Evolutionary conservation across 192 early-diverging fungal genomes (phyloP).

Genomic region (Umbelopsis ramanniana): DNA sequence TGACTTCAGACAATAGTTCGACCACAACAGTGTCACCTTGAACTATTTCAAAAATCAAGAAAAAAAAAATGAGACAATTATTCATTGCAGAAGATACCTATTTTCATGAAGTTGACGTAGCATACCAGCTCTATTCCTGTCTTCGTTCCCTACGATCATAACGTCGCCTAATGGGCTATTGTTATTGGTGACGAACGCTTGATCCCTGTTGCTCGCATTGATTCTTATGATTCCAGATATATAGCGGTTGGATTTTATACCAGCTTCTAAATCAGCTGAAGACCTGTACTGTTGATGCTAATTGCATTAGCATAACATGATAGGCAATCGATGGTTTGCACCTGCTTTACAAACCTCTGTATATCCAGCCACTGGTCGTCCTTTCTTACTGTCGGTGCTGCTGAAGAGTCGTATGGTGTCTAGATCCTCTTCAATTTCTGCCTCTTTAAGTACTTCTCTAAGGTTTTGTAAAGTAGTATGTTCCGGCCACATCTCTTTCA

Average conservation of each 20-base stretch:
- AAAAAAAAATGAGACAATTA: not conserved
- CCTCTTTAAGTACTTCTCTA: conserved; percentile 51
- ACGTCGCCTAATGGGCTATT: conserved; percentile 53
- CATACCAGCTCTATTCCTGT: conserved; percentile 54
- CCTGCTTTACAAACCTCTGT: conserved; percentile 28
- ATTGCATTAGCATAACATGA: not conserved
- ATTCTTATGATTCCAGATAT: conserved; percentile 50
- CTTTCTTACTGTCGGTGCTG: not conserved
- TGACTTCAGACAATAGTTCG: conserved; percentile 51
- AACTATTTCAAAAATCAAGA: conserved; percentile 40
- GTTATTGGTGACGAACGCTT: conserved; percentile 50
- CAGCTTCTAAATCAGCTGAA: conserved; percentile 52
- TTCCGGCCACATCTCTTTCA: conserved; percentile 41
- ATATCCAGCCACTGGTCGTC: conserved; percentile 32
- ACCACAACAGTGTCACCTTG: conserved; percentile 73
- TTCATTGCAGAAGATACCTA: not conserved
- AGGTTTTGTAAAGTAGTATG: conserved; percentile 51
- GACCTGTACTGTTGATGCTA: conserved; percentile 47
- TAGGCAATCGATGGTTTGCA: not conserved
- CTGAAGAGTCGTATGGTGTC: conserved; percentile 28
- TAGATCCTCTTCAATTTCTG: conserved; percentile 55
- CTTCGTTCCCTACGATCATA: conserved; percentile 61
- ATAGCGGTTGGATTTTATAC: conserved; percentile 54
- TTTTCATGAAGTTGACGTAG: not conserved
- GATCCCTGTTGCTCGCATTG: conserved; percentile 45